Conservation (phyloP, 805 yeast genomes). For the Starmerella apicola region DNA sequence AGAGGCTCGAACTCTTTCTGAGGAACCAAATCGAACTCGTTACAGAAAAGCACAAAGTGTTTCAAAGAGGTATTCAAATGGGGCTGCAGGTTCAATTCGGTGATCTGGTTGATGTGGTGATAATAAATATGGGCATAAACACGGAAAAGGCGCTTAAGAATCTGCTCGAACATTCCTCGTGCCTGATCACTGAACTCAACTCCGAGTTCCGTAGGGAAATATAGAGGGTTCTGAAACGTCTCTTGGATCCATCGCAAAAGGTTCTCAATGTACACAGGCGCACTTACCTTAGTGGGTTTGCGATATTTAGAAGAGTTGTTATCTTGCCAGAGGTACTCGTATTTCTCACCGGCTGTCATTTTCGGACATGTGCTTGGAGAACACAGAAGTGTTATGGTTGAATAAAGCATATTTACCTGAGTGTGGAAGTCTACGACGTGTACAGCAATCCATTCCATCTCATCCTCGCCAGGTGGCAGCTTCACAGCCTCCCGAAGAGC, state of each 20-base stretch:
- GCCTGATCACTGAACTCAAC: constrained; percentile 87
- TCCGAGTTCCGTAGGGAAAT: constrained; percentile 81
- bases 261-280: constrained; percentile 89
- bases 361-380: constrained; percentile 90
- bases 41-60: constrained; percentile 79
- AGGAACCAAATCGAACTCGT: constrained; percentile 67
- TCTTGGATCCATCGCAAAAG: constrained; percentile 92
- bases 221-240: constrained; percentile 78
- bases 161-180: constrained; percentile 64
- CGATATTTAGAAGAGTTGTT: constrained; percentile 34
- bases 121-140: constrained; percentile 96
- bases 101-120: constrained; percentile 91
- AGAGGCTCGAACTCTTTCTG: constrained; percentile 85
- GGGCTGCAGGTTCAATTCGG: constrained; percentile 83
- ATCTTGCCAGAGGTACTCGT: constrained; percentile 95
- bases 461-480: constrained; percentile 82
- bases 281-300: constrained; percentile 77
- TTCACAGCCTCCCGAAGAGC: constrained; percentile 85
- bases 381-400: constrained; percentile 91
- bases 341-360: constrained; percentile 96
- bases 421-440: constrained; percentile 96
- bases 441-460: constrained; percentile 91
- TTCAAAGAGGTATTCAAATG: constrained; percentile 88
- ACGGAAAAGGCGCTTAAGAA: constrained; percentile 81
- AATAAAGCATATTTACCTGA: constrained; percentile 92